Evolutionary conservation across 2,329 filamentous ascomycete genomes (phyloP).

Genomic region (Penicillium sclerotiorum): DNA sequence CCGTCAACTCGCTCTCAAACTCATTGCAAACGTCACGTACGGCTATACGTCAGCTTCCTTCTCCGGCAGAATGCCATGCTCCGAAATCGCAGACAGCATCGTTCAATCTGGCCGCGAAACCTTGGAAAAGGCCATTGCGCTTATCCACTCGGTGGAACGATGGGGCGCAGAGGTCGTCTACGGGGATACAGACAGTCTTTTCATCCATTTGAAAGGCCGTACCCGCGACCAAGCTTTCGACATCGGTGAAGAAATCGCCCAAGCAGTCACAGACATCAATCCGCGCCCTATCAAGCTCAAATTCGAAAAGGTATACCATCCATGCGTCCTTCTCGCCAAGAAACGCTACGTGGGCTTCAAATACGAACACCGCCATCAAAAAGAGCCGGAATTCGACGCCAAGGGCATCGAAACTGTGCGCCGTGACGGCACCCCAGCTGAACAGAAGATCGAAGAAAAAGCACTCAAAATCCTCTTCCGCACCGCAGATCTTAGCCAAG

Average conservation of each 20-base stretch:
- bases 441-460: slow-evolving; percentile 96
- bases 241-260: slow-evolving; percentile 89
- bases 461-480: slow-evolving; percentile 86
- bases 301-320: slow-evolving; percentile 98
- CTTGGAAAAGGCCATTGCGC: slow-evolving; percentile 86
- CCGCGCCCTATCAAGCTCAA: slow-evolving; percentile 92
- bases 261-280: slow-evolving; percentile 84
- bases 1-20: slow-evolving; percentile 86
- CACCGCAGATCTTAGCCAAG: slow-evolving; percentile 81
- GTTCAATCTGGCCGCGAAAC: slow-evolving; percentile 96
- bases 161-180: slow-evolving; percentile 98
- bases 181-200: slow-evolving; percentile 94
- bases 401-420: slow-evolving; percentile 98
- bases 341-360: slow-evolving; percentile 99
- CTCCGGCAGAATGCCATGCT: slow-evolving; percentile 95
- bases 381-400: slow-evolving; percentile 86
- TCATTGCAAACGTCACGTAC: slow-evolving; percentile 98
- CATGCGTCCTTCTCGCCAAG: slow-evolving; percentile 90
- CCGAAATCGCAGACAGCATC: slow-evolving; percentile 96
- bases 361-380: slow-evolving; percentile 78
- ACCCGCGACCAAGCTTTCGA: slow-evolving; percentile 87
- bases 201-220: slow-evolving; percentile 84
- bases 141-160: slow-evolving; percentile 81
- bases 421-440: slow-evolving; percentile 88
- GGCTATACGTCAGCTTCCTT: slow-evolving; percentile 97